Base-by-base conservation (phyloP, 2,329 filamentous ascomycete species). In the Cladosporium cucumerinum region DNA sequence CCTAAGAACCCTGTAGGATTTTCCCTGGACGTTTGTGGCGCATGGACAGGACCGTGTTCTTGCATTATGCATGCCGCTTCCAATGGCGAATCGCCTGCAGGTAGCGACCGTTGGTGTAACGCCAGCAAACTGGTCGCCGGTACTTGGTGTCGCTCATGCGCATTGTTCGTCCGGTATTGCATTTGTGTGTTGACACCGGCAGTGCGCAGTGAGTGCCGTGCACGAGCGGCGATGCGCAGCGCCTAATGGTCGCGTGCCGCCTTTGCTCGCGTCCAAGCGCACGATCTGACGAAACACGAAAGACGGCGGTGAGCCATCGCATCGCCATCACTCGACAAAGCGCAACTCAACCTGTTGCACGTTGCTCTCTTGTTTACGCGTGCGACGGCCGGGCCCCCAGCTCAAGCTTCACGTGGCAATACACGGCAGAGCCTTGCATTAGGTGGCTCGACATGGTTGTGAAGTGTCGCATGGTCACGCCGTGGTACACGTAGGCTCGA, bases 161-260 rank as follows among this genome's bases (percentile, higher is more conserved):
- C 54, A 57, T 57, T 36, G 32, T 23, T n/a, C 12, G 32, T 25
- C 21, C 32, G 54, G 54, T 26, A 39, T 57, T 25, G 54, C 54
- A 21, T 36, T 57, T 57, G 7, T 39, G 21, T 39, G 11, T 59
- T 28, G 57, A 59, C 48, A 39, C 32, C 61, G 61, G 49, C 46
- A 25, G 32, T 26, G 16, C 23, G 43, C 61, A 64, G 52, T 28
- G n/a, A 34, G 61, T 51, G 52, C 52, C 54, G 26, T 21, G 36
- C 52, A 49, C 52, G 52, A 57, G 52, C 36, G 21, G 52, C 23
- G 32, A 25, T 14, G n/a, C 48, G 49, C 49, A 62, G 23, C 21
- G 21, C 39, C 32, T 32, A 12, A 48, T 21, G 46, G 61, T 36
- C 52, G 36, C 61, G 52, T 57, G 61, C 30, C 21, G 16, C 49